Percentiles rank a stretch among this genome's conserved stretches.
These are phyloP conservation scores for Vitis riparia DNA, from an alignment of 164 flowering plant species.

Conservation along the genomic window DNA sequence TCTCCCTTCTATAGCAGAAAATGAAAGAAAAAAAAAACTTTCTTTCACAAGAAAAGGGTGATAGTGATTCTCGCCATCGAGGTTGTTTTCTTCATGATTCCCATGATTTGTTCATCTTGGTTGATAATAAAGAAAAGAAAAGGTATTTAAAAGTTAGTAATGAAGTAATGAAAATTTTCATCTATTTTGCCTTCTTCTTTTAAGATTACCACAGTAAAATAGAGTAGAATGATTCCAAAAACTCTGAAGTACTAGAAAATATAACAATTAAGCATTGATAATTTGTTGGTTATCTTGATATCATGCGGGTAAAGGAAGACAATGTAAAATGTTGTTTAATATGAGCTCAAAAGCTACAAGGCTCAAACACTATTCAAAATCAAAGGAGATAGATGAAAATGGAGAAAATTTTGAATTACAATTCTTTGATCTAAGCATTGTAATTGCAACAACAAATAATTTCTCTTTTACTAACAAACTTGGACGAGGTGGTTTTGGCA, in stretches of 20 bases:
- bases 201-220: no score
- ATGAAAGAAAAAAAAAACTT: background rate
- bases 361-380: background rate
- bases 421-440: no score
- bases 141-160: conserved; percentile 2
- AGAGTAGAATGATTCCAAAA: no score
- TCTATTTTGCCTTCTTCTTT: no score
- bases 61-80: background rate
- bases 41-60: conserved; percentile 2
- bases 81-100: background rate
- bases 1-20: conserved; percentile 1
- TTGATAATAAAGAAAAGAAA: conserved; percentile 4
- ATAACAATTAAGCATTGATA: no score
- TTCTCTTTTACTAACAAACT: no score
- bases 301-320: background rate
- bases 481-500: no score
- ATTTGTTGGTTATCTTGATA: background rate
- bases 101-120: background rate
- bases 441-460: no score
- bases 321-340: background rate
- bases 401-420: no score
- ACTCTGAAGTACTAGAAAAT: no score
- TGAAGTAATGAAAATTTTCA: no score
- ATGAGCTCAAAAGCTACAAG: background rate
- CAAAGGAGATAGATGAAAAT: conserved; percentile 10